Percentiles rank a stretch among this genome's conserved stretches.
phyloP scores from a whole-genome alignment of 2,329 filamentous ascomycete species.

The Sarocladium strictum region DNA sequence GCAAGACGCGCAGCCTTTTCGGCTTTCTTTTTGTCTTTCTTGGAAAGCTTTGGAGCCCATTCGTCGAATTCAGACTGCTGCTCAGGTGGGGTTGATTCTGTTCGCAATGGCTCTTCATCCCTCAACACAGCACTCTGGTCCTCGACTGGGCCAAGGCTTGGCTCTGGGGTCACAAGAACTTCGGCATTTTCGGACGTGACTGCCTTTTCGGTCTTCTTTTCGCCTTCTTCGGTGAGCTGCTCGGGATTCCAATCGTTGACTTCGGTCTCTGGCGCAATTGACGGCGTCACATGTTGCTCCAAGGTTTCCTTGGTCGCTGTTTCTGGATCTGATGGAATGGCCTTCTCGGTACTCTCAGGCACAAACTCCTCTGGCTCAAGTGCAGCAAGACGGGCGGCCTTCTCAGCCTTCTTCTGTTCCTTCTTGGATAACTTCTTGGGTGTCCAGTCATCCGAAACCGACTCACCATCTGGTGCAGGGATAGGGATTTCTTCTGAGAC shows the following conservation, averaged over 20 bases:
- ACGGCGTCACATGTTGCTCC: background rate
- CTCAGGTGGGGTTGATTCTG: background rate
- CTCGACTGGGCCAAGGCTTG: background rate
- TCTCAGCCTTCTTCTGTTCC: slow-evolving; percentile 31
- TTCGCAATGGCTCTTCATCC: background rate
- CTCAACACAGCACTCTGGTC: background rate
- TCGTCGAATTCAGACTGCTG: background rate
- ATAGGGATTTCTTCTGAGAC: background rate
- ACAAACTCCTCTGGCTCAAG: slow-evolving; percentile 9
- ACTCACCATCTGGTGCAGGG: slow-evolving; percentile 3
- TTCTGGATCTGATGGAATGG: background rate
- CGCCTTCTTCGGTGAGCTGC: slow-evolving; percentile 23
- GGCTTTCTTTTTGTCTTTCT: slow-evolving; percentile 25
- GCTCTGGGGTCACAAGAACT: no score
- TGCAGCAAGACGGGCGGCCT: slow-evolving; percentile 19
- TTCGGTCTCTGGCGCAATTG: background rate
- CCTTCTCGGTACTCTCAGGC: background rate
- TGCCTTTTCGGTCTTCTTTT: slow-evolving; percentile 20
- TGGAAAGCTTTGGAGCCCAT: slow-evolving; percentile 16
- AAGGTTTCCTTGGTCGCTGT: background rate
- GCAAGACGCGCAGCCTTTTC: slow-evolving; percentile 11
- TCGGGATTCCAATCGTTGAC: slow-evolving; percentile 10
- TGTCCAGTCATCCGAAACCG: slow-evolving; percentile 10
- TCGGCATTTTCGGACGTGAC: no score
- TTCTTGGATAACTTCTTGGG: slow-evolving; percentile 23